A percentile compares a stretch with the other conserved stretches of the same genome.
These are phyloP conservation scores for Durotheca rogersii DNA, from an alignment of 495 filamentous ascomycete species.

Conservation along the genomic window DNA sequence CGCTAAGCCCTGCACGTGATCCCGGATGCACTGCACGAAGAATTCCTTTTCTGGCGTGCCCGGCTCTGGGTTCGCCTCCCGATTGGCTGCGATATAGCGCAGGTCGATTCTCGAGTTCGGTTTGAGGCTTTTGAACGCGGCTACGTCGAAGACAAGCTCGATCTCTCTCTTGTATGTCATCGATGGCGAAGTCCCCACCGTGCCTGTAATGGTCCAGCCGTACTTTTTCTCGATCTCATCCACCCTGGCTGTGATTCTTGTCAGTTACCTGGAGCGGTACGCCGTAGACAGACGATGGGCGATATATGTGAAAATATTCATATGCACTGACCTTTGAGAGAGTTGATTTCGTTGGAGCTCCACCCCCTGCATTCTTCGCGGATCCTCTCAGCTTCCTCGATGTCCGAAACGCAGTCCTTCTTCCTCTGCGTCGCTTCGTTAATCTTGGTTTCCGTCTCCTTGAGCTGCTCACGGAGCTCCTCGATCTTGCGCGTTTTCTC, in stretches of 20 bases:
- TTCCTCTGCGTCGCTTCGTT: constrained; percentile 63
- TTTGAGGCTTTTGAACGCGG: constrained; percentile 51
- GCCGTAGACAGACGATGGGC: background rate
- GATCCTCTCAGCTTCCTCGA: constrained; percentile 78
- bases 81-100: constrained; percentile 56
- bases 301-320: too few relatives aligned
- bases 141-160: constrained; percentile 71
- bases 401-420: constrained; percentile 67
- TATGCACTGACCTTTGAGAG: constrained; percentile 65
- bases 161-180: constrained; percentile 80
- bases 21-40: constrained; percentile 65
- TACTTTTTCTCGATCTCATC: constrained; percentile 64
- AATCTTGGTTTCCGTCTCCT: constrained; percentile 62
- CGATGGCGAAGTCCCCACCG: constrained; percentile 60
- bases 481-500: constrained; percentile 65
- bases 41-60: constrained; percentile 61
- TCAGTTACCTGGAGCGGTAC: constrained; percentile 7
- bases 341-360: constrained; percentile 73
- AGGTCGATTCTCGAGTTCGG: constrained; percentile 46
- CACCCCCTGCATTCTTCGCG: constrained; percentile 87
- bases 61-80: constrained; percentile 49
- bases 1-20: constrained; percentile 54
- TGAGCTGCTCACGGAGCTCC: constrained; percentile 61
- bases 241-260: constrained; percentile 59
- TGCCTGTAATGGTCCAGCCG: constrained; percentile 78